Conservation (phyloP, 352 stramenopile species). For the Aphanomyces astaci region DNA sequence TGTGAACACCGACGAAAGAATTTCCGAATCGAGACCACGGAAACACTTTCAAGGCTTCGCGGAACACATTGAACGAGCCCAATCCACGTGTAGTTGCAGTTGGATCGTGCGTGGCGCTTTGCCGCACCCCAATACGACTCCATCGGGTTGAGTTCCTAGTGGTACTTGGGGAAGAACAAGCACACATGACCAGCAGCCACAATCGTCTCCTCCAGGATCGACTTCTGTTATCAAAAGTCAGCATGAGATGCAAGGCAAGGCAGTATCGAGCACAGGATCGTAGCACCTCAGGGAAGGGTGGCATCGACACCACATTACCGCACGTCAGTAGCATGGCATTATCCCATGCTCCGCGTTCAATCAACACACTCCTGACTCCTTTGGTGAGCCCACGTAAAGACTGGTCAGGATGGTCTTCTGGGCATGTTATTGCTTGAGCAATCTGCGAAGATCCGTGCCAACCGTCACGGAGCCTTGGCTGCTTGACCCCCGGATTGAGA, state of each 20-base stretch:
- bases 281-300: no score
- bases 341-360: background rate
- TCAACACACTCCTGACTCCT: background rate
- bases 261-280: no score
- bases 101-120: constrained; percentile 1
- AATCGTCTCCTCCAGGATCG: background rate
- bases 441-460: background rate
- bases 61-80: constrained; percentile 3
- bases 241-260: background rate
- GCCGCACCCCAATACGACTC: background rate
- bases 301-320: background rate
- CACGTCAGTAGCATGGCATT: background rate
- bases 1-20: constrained; percentile 10
- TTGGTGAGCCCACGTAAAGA: background rate
- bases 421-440: background rate
- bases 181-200: background rate
- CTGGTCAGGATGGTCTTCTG: background rate
- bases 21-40: background rate
- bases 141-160: no score
- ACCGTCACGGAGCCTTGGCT: background rate
- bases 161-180: no score
- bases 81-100: background rate
- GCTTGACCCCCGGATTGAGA: background rate
- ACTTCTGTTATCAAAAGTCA: background rate
- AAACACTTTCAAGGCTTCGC: background rate